Conservation (phyloP, 169 alveolate species). For the Cryptosporidium muris region DNA sequence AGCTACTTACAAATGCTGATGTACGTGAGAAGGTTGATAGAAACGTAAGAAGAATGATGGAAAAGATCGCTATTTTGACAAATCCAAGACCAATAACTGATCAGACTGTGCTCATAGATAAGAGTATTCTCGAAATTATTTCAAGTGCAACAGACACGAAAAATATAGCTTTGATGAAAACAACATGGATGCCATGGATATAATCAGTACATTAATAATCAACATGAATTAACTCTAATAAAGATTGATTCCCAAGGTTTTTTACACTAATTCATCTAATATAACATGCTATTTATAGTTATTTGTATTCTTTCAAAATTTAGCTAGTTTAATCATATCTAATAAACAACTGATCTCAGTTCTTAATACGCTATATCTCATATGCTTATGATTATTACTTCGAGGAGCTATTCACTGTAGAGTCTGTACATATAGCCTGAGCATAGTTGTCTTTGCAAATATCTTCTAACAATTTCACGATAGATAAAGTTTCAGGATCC, state of each 20-base stretch:
- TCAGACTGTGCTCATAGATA: constrained; percentile 11
- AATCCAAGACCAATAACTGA: constrained; percentile 55
- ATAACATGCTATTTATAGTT: not conserved
- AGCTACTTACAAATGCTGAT: constrained; percentile 49
- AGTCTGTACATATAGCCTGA: constrained; percentile 40
- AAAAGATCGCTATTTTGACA: constrained; percentile 43
- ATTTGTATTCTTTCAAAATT: not conserved
- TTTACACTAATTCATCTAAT: not conserved
- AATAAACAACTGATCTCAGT: not conserved
- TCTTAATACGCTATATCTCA: not conserved
- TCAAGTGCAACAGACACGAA: constrained; percentile 42
- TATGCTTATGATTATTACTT: not conserved
- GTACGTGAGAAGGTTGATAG: constrained; percentile 62
- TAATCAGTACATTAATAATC: not conserved
- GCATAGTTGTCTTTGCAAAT: constrained; percentile 60
- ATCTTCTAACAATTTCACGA: constrained; percentile 37
- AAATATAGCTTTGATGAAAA: constrained; percentile 51
- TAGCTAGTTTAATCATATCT: not conserved
- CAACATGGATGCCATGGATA: constrained; percentile 71
- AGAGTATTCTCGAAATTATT: constrained; percentile 40
- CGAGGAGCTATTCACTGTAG: not conserved
- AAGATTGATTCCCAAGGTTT: not conserved
- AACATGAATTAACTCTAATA: not conserved
- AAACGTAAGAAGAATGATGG: constrained; percentile 70
- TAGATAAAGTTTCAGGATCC: constrained; percentile 57